A percentile compares a stretch with the other conserved stretches of the same genome.
These are phyloP conservation scores for Ceratocystiopsis sp. DNA, from an alignment of 2,329 filamentous ascomycete species.

Conservation along the genomic window DNA sequence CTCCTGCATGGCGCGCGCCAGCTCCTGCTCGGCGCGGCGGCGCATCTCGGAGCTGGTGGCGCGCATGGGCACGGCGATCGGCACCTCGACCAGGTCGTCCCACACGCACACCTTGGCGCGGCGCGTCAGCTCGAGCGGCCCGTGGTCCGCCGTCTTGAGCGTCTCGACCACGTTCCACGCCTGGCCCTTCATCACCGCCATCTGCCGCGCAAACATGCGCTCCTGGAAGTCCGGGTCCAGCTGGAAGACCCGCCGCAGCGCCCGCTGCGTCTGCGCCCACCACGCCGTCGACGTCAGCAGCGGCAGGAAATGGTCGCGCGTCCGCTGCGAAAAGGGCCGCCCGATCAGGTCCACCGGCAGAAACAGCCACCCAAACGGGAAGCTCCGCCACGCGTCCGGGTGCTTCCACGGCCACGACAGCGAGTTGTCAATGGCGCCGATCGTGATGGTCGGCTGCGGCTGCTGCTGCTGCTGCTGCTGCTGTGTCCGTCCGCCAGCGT, in stretches of 20 bases:
- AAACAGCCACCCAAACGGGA: constrained; percentile 97
- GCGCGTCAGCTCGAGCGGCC: constrained; percentile 77
- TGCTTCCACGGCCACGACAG: constrained; percentile 99
- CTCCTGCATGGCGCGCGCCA: constrained; percentile 41
- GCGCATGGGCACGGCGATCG: constrained; percentile 80
- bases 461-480: constrained; percentile 17
- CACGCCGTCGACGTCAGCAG: constrained; percentile 85
- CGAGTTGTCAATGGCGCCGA: constrained; percentile 95
- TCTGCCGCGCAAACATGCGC: constrained; percentile 96
- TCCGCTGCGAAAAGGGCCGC: constrained; percentile 86
- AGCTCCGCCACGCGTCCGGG: constrained; percentile 78
- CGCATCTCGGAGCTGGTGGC: constrained; percentile 72
- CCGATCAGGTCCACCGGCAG: constrained; percentile 91
- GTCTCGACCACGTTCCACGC: constrained; percentile 99
- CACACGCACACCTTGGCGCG: constrained; percentile 87
- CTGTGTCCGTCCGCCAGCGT: constrained; percentile 41
- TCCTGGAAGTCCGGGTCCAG: constrained; percentile 94
- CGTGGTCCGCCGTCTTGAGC: constrained; percentile 80
- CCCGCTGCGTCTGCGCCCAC: constrained; percentile 90
- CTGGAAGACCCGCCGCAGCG: constrained; percentile 72
- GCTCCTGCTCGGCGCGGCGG: constrained; percentile 26
- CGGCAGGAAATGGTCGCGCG: constrained; percentile 87
- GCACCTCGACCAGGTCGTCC: constrained; percentile 94
- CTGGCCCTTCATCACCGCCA: constrained; percentile 97
- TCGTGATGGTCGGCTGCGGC: constrained; percentile 48